Conservation (phyloP, 352 stramenopile species). For the Phytophthora quininea region DNA sequence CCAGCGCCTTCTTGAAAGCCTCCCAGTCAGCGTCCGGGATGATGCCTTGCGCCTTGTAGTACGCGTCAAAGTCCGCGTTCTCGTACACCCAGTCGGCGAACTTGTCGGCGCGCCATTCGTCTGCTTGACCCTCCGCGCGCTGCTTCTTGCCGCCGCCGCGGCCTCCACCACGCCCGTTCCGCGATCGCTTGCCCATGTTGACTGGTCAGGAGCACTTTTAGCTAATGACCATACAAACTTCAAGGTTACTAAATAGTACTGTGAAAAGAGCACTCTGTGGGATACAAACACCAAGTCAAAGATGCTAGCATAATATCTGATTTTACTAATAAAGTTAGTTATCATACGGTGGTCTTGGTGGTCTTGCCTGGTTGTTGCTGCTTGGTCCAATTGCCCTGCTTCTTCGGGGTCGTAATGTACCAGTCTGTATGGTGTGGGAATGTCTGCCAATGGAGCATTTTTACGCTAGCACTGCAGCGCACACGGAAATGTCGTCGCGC, state of each 20-base stretch:
- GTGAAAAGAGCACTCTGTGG: background rate
- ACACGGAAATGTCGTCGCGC: conserved; percentile 88
- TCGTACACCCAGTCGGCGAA: conserved; percentile 90
- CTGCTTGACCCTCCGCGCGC: conserved; percentile 40
- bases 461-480: conserved; percentile 81
- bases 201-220: conserved; percentile 8
- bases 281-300: background rate
- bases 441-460: conserved; percentile 27
- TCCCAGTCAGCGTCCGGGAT: conserved; percentile 87
- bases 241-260: conserved; percentile 17
- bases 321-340: conserved; percentile 7
- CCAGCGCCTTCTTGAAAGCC: conserved; percentile 89
- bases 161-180: conserved; percentile 42
- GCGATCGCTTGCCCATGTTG: conserved; percentile 54
- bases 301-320: background rate
- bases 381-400: conserved; percentile 2
- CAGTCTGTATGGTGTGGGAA: conserved; percentile 17
- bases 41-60: conserved; percentile 90
- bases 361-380: background rate
- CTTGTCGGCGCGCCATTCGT: conserved; percentile 54
- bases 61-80: conserved; percentile 85
- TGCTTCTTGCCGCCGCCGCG: conserved; percentile 57
- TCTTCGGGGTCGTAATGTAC: background rate
- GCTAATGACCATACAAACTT: conserved; percentile 10
- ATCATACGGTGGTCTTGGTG: conserved; percentile 1